Percentiles rank a stretch among this genome's conserved stretches.
phyloP scores from a whole-genome alignment of 345 rosid genomes.

The Syzygium aqueum region DNA sequence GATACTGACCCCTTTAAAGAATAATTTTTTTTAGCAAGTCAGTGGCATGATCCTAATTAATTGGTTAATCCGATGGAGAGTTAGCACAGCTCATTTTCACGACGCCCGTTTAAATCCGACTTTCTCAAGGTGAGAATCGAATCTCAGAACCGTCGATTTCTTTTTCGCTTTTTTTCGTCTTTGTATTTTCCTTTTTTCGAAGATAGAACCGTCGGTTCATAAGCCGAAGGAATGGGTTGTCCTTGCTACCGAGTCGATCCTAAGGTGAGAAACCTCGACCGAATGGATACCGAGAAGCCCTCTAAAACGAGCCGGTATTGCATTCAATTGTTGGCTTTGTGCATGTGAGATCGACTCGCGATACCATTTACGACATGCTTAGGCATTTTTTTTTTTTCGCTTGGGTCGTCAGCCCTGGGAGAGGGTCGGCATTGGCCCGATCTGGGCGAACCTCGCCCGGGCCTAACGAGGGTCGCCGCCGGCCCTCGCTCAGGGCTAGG shows the following conservation, averaged over 20 bases:
- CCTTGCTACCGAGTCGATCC: fast-evolving
- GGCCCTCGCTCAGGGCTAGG: no score
- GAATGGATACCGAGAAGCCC: background rate
- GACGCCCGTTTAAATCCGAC: background rate
- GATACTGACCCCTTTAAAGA: no score
- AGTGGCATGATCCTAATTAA: background rate
- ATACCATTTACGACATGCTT: background rate
- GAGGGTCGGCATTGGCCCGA: no score
- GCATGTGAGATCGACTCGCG: background rate
- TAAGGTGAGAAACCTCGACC: fast-evolving
- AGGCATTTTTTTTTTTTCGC: background rate
- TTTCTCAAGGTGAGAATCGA: background rate
- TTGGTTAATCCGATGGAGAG: background rate
- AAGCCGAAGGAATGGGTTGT: fast-evolving
- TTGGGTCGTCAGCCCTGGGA: no score
- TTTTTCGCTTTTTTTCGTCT: no score
- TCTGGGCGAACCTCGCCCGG: no score
- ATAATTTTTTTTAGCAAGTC: background rate
- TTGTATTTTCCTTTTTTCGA: no score
- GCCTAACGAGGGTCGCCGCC: no score
- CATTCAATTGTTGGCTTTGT: background rate
- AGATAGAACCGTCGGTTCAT: fast-evolving
- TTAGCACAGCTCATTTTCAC: background rate
- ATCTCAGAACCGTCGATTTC: fast-evolving
- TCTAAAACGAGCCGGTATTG: background rate